Evolutionary conservation across 352 stramenopile species (phyloP), one percentile per base, ranked within the genome.

Genomic region (Thraustochytrium striatum): DNA sequence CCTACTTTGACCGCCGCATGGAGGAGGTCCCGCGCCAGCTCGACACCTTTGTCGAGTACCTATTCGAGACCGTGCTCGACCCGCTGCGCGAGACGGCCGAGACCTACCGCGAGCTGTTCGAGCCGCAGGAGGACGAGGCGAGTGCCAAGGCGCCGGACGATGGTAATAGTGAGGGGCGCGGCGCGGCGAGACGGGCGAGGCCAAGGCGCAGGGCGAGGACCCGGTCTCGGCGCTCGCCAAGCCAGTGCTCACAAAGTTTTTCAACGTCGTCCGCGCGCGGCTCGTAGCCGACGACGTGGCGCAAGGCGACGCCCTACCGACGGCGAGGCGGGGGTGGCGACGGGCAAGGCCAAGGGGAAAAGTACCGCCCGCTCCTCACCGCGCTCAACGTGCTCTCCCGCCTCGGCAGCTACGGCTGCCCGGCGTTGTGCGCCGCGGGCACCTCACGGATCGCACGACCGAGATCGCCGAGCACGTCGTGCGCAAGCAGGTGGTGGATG

Each of bases 401-500:
- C n/a, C n/a, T n/a, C n/a, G n/a, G n/a, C n/a, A n/a, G n/a, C n/a
- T n/a, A n/a, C n/a, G 25, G 13, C 32, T 75, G 44, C 3, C 11
- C 1, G 65, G 36, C 8, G 65, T 75, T 3, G 65, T 75, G 8
- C 65, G 65, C 3, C 11, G 32, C 3, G 30, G 65, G 0, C 68
- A 55, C 36, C 41, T 75, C 11, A 5, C 11, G 21, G 65, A 75
- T 43, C 65, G 65, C 25, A 21, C 65, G 16, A 75, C 65, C 11
- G 65, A 75, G 52, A 38, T 75, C 0, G 44, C 65, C 19, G 65
- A 75, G 47, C 65, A 75, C 47, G 65, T 61, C 5, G 61, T 75
- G 19, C 65, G 65, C 21, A 75, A 75, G 16, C 65, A 75, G 39
- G 65, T 75, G 0, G 41, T 75, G 35, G n/a, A 43, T 3, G 65